phyloP scores from a whole-genome alignment of 495 filamentous ascomycete species.

The Tuber brumale region DNA sequence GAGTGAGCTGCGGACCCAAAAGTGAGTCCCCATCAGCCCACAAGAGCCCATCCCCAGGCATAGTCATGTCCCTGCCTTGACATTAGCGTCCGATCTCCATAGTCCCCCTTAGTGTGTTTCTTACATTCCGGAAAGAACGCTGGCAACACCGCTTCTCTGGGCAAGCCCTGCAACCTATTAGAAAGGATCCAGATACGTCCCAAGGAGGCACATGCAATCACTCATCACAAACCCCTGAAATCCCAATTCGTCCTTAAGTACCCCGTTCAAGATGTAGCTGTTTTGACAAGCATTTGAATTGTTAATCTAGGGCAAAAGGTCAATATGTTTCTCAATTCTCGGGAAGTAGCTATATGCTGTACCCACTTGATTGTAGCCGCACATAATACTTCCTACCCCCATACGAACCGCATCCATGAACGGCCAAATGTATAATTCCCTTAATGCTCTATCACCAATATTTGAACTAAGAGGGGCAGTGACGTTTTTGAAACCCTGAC shows the following conservation, averaged over 20 bases:
- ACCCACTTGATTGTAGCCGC: slow-evolving; percentile 33
- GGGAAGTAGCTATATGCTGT: not conserved
- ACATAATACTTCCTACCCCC: slow-evolving; percentile 81
- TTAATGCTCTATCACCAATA: slow-evolving; percentile 49
- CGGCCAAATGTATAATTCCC: slow-evolving; percentile 85
- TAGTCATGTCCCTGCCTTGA: slow-evolving; percentile 65
- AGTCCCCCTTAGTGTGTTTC: not conserved
- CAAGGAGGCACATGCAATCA: slow-evolving; percentile 53
- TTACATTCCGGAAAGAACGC: slow-evolving; percentile 66
- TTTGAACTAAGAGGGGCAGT: slow-evolving; percentile 65
- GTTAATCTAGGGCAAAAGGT: slow-evolving; percentile 50
- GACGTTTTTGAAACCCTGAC: slow-evolving; percentile 43
- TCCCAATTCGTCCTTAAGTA: slow-evolving; percentile 89
- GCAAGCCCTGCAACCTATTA: slow-evolving; percentile 52
- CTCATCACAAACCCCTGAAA: slow-evolving; percentile 92
- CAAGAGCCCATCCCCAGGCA: slow-evolving; percentile 80
- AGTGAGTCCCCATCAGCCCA: slow-evolving; percentile 74
- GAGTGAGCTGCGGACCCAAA: slow-evolving; percentile 73
- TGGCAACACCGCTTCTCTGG: slow-evolving; percentile 71
- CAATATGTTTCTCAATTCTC: not conserved
- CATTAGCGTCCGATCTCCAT: not conserved
- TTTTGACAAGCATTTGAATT: slow-evolving; percentile 88
- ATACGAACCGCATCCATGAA: slow-evolving; percentile 80
- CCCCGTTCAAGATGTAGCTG: slow-evolving; percentile 82
- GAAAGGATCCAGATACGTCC: not conserved